A percentile compares a stretch with the other conserved stretches of the same genome.
phyloP scores from a whole-genome alignment of 2,329 filamentous ascomycete species.

The Arthrobotrys pseudoclavata region DNA sequence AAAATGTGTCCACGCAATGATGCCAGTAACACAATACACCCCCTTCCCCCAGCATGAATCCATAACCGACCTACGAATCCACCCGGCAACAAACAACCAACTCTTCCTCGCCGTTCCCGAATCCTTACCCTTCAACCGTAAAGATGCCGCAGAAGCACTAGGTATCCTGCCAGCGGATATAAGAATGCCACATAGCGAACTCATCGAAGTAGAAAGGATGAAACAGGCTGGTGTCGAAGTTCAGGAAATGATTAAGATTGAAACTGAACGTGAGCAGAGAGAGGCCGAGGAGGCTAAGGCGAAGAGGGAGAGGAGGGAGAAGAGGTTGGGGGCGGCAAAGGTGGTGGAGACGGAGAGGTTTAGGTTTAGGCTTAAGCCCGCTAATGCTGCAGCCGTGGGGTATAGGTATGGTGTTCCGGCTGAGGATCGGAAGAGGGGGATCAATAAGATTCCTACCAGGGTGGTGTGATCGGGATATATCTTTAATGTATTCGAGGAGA shows the following conservation, averaged over 20 bases:
- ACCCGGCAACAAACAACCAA: constrained; percentile 62
- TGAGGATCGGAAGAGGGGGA: constrained; percentile 75
- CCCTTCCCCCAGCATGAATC: constrained; percentile 64
- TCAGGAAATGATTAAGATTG: constrained; percentile 64
- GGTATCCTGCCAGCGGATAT: constrained; percentile 73
- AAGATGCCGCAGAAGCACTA: constrained; percentile 62
- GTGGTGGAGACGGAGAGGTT: constrained; percentile 66
- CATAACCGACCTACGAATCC: constrained; percentile 66
- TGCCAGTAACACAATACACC: constrained; percentile 59
- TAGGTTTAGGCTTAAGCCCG: constrained; percentile 63
- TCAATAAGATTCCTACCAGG: constrained; percentile 77
- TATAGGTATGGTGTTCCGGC: constrained; percentile 76
- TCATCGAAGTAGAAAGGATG: constrained; percentile 72
- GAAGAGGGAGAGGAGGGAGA: constrained; percentile 67
- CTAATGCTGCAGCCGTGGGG: constrained; percentile 67
- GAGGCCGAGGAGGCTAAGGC: constrained; percentile 66
- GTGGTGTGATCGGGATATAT: constrained; percentile 65
- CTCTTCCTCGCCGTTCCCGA: constrained; percentile 63
- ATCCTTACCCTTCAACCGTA: constrained; percentile 63
- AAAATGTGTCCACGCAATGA: constrained; percentile 62
- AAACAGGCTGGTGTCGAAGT: constrained; percentile 66
- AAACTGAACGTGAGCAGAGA: constrained; percentile 66
- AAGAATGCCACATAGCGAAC: constrained; percentile 75
- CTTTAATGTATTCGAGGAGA: neutral
- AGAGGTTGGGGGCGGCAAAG: constrained; percentile 63